Evolutionary conservation across 148 eudicot genomes (phyloP).

Genomic region (Chenopodium album): DNA sequence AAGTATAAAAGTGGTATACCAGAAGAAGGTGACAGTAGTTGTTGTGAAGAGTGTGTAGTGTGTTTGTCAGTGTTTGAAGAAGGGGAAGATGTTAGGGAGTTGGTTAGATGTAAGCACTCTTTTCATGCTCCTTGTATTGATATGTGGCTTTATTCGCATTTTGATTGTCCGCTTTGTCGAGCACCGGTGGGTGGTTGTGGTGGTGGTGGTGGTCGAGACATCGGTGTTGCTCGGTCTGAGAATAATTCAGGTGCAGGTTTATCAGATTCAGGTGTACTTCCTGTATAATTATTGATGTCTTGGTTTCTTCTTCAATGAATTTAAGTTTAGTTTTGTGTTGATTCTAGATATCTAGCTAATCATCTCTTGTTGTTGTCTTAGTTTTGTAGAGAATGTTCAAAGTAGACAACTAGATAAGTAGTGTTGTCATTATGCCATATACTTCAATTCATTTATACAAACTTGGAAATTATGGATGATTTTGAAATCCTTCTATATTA

Average conservation of each 20-base stretch:
- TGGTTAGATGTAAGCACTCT: slow-evolving; percentile 58
- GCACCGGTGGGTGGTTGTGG: slow-evolving; percentile 35
- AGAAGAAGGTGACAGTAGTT: neutral
- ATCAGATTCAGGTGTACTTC: neutral
- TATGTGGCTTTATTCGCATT: slow-evolving; percentile 68
- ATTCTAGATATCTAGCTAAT: too few species aligned
- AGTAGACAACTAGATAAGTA: neutral
- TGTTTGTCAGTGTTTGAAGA: slow-evolving; percentile 65
- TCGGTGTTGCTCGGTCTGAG: neutral
- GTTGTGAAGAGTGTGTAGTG: slow-evolving; percentile 48
- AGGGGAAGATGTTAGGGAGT: slow-evolving; percentile 53
- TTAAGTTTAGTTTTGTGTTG: neutral
- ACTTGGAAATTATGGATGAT: neutral
- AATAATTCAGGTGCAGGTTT: neutral
- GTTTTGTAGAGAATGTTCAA: neutral
- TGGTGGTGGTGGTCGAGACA: neutral
- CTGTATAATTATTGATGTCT: neutral
- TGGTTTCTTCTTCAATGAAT: neutral
- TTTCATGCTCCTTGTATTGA: slow-evolving; percentile 74
- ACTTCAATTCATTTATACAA: too few species aligned
- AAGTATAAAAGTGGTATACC: slow-evolving; percentile 30
- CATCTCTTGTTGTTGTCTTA: neutral
- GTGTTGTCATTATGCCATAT: too few species aligned
- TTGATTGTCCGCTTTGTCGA: slow-evolving; percentile 74
- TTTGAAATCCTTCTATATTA: neutral